Percentiles rank a stretch among this genome's conserved stretches.
These are phyloP conservation scores for Aspergillus fischeri DNA, from an alignment of 2,329 filamentous ascomycete genomes.

Conservation along the genomic window DNA sequence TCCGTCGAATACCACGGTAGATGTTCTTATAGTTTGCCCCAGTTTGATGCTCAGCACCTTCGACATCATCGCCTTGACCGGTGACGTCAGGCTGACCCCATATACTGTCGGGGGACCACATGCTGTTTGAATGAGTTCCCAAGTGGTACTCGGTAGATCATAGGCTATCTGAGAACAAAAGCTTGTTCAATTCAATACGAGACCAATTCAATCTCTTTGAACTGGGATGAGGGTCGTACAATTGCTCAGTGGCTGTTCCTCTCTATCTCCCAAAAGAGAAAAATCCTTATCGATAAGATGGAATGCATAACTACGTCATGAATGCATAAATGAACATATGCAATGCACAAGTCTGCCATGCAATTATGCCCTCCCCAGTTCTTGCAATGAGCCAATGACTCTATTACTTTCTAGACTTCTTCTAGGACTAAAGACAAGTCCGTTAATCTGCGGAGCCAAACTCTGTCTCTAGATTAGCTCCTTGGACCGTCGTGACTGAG, in stretches of 20 bases:
- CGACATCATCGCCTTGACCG: constrained; percentile 5
- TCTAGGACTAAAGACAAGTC: not conserved
- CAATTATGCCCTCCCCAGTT: not conserved
- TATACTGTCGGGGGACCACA: not conserved
- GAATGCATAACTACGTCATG: not conserved
- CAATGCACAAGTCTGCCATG: not conserved
- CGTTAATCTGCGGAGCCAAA: not conserved
- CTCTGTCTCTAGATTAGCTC: not conserved
- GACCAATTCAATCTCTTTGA: not conserved
- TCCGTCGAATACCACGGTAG: not conserved
- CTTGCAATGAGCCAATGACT: not conserved
- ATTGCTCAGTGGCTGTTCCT: not conserved
- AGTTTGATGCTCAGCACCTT: not conserved
- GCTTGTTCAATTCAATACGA: not conserved
- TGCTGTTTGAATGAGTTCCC: no score
- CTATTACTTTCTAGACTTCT: not conserved
- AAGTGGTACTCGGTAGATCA: not conserved
- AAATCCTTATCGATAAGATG: not conserved
- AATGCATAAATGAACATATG: not conserved
- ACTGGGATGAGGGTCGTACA: not conserved
- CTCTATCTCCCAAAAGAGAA: not conserved
- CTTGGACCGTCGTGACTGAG: not conserved
- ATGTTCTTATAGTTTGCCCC: not conserved
- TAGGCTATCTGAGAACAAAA: not conserved
- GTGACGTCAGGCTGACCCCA: constrained; percentile 6